Percentiles rank a stretch among this genome's conserved stretches.
Conservation (phyloP, 2,329 filamentous ascomycete genomes). For the Cadophora gregata region DNA sequence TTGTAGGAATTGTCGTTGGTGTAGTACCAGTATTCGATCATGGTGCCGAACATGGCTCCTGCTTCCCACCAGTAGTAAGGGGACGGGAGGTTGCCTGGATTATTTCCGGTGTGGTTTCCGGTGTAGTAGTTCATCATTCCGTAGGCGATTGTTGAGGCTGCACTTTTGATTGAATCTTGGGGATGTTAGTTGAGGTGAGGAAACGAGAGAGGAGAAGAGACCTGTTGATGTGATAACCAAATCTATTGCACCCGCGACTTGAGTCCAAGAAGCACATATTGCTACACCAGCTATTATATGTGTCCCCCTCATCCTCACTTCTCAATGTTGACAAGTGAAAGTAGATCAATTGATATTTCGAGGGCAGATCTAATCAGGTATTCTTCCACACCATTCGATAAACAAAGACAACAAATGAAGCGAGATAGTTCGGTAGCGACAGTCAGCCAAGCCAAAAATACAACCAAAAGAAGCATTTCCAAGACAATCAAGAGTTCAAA, state of each 20-base stretch:
- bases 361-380: not conserved
- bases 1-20: constrained; percentile 77
- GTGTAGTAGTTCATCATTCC: constrained; percentile 60
- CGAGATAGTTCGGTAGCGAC: constrained; percentile 2
- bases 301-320: constrained; percentile 28
- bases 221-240: constrained; percentile 30
- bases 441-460: constrained; percentile 6
- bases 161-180: constrained; percentile 43
- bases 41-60: constrained; percentile 74
- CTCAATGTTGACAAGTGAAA: not conserved
- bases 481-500: constrained; percentile 9
- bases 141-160: constrained; percentile 47
- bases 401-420: not conserved
- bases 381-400: not conserved
- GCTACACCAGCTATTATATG: constrained; percentile 25
- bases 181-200: constrained; percentile 9
- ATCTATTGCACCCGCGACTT: constrained; percentile 24
- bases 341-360: not conserved
- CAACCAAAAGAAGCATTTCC: constrained; percentile 12
- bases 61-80: constrained; percentile 65
- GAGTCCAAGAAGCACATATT: constrained; percentile 28
- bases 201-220: constrained; percentile 14
- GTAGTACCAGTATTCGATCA: constrained; percentile 86
- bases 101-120: constrained; percentile 54
- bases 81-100: constrained; percentile 55